Conservation (phyloP, 2,329 filamentous ascomycete species). For the Cylindrodendrum hubeiense region DNA sequence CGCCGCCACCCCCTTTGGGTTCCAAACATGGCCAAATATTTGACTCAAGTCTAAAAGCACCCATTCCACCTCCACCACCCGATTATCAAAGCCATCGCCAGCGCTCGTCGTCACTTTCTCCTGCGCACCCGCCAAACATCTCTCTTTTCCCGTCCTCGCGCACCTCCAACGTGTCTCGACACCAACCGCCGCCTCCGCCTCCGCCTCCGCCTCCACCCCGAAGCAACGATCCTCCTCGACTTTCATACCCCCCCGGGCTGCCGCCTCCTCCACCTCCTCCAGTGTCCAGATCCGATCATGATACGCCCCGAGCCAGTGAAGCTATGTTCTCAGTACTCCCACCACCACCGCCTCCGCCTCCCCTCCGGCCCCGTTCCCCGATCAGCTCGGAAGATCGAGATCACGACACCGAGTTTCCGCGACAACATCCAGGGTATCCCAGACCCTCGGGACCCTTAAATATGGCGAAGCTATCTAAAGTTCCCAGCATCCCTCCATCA, state of each 20-base stretch:
- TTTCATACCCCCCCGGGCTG: not conserved
- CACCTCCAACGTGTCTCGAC: slow-evolving; percentile 19
- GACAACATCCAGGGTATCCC: not conserved
- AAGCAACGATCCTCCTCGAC: slow-evolving; percentile 17
- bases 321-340: slow-evolving; percentile 4
- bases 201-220: slow-evolving; percentile 27
- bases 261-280: slow-evolving; percentile 29
- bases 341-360: slow-evolving; percentile 23
- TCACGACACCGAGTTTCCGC: not conserved
- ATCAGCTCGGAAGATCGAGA: slow-evolving; percentile 5
- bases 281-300: slow-evolving; percentile 15
- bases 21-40: slow-evolving; percentile 26
- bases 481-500: slow-evolving; percentile 11
- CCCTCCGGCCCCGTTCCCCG: slow-evolving; percentile 1
- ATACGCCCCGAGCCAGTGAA: slow-evolving; percentile 19
- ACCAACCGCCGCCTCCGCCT: slow-evolving; percentile 14
- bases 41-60: slow-evolving; percentile 24
- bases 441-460: not conserved
- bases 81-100: slow-evolving; percentile 12
- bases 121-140: slow-evolving; percentile 15
- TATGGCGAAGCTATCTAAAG: not conserved
- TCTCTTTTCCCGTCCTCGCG: slow-evolving; percentile 9
- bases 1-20: slow-evolving; percentile 32
- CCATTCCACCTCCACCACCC: slow-evolving; percentile 25
- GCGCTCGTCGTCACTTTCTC: slow-evolving; percentile 14